Evolutionary conservation across 2,329 filamentous ascomycete species (phyloP).

Genomic region (Penicillium sp.): DNA sequence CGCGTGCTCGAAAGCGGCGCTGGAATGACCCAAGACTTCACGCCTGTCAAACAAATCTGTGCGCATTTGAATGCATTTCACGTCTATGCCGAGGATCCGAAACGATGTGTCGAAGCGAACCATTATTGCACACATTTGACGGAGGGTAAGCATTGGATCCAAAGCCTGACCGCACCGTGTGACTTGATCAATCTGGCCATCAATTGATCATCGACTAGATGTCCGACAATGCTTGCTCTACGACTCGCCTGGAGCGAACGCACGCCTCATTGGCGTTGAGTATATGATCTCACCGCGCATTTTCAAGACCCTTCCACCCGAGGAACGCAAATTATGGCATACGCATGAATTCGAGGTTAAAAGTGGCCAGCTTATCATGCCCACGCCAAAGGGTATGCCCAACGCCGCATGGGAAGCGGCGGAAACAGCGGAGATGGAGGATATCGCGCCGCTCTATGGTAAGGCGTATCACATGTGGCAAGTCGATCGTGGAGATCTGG

Average conservation of each 20-base stretch:
- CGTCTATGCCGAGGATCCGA: constrained; percentile 72
- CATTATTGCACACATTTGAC: constrained; percentile 83
- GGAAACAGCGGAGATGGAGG: constrained; percentile 78
- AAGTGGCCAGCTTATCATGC: constrained; percentile 48
- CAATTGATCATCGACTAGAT: constrained; percentile 48
- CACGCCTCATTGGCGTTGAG: constrained; percentile 79
- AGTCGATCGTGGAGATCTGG: constrained; percentile 69
- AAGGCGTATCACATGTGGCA: constrained; percentile 90
- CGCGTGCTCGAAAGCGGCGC: constrained; percentile 43
- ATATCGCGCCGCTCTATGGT: constrained; percentile 73
- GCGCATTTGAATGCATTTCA: constrained; percentile 88
- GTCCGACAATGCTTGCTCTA: constrained; percentile 85
- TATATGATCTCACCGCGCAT: constrained; percentile 78
- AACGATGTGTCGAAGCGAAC: constrained; percentile 72
- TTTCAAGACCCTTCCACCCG: constrained; percentile 64
- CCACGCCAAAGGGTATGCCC: constrained; percentile 45
- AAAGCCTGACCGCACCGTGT: not conserved
- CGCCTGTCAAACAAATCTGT: constrained; percentile 72
- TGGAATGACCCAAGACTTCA: constrained; percentile 54
- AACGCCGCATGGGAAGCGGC: constrained; percentile 70
- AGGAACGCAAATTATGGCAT: constrained; percentile 79
- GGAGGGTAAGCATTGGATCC: constrained; percentile 45
- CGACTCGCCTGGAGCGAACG: constrained; percentile 66
- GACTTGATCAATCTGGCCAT: not conserved
- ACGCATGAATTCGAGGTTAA: constrained; percentile 59